Base-by-base conservation (phyloP, 768 basidiomycete genomes). In the Tylopilus intermedius region DNA sequence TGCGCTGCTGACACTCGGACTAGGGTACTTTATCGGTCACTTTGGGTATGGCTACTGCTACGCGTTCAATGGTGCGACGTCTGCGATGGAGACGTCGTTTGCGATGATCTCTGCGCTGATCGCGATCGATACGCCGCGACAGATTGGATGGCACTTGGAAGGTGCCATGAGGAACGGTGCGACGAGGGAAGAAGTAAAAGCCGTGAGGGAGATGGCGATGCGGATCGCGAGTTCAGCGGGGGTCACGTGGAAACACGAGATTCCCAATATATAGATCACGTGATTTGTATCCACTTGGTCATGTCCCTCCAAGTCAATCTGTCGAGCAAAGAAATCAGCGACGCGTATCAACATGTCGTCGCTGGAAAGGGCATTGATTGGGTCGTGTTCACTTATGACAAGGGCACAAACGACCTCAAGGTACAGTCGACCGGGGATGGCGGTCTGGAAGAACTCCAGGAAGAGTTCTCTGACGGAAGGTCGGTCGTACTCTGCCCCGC, bases 401-500 rank as follows among this genome's bases (percentile, higher is more conserved):
- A 80, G 57, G 86, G 84, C 8, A 79, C 84, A 1, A 94, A 91
- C 62, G 90, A 94, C 69, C 76, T 95, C 50, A 92, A 90, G 62
- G 86, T 94, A 3, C 92, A 94, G 64, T 77, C 79, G 3, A 87
- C 84, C 2, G 94, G 94, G n/a, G 76, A 74, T 50, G 89, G 87
- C n/a, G 91, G 92, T 1, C 76, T 97, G 10, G 88, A 94, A 58
- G 92, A 93, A 61, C 74, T 98, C 2, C 82, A 90, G 64, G 94
- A 97, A 61, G 94, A 95, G 72, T 98, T 97, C 71, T 90, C 86
- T 39, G 94, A 97, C 68, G 94, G 93, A 53, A 78, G 88, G 91
- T 90, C 56, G 41, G 84, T 66, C 39, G 40, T 29, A 24, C 41
- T 30, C 13, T 33, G 2, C 32, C 32, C 11, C 32, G 5, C 0